phyloP scores from a whole-genome alignment of 1,284 basidiomycete species.

The Trametes sp. region DNA sequence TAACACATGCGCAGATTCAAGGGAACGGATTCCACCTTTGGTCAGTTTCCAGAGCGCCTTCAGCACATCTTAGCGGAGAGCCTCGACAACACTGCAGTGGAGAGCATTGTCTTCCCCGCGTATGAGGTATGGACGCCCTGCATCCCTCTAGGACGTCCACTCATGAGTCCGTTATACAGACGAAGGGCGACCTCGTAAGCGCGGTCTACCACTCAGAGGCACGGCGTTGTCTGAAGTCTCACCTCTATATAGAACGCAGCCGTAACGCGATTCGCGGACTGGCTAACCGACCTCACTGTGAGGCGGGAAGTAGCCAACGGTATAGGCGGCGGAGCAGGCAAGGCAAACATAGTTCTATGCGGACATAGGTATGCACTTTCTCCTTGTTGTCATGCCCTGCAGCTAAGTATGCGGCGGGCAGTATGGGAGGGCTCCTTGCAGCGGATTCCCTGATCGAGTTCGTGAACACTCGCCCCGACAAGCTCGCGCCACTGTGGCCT shows the following conservation, averaged over 20 bases:
- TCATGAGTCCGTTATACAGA: conserved; percentile 66
- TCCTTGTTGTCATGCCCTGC: neutral
- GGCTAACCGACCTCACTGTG: conserved; percentile 85
- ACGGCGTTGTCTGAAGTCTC: neutral
- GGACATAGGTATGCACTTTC: conserved; percentile 79
- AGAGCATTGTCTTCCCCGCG: conserved; percentile 85
- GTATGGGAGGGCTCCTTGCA: conserved; percentile 91
- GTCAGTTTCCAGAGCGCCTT: conserved; percentile 77
- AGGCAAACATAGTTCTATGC: conserved; percentile 85
- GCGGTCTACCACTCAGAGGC: neutral
- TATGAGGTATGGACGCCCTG: conserved; percentile 73
- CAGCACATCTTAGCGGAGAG: conserved; percentile 77
- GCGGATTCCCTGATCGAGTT: conserved; percentile 87
- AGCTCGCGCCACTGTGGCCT: conserved; percentile 79
- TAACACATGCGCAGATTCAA: conserved; percentile 56
- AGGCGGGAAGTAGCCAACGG: conserved; percentile 77
- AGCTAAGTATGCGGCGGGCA: conserved; percentile 40
- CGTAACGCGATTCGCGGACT: conserved; percentile 85
- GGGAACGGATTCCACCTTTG: conserved; percentile 82
- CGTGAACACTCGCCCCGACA: conserved; percentile 66
- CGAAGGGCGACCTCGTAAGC: conserved; percentile 86
- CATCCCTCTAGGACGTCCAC: conserved; percentile 16
- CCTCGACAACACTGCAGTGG: conserved; percentile 61
- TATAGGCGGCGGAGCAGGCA: conserved; percentile 76
- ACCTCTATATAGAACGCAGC: conserved; percentile 74